Percentiles rank a stretch among this genome's conserved stretches.
Evolutionary conservation across 1,284 basidiomycete genomes (phyloP).

Genomic region (Cutaneotrichosporon spelunceum): DNA sequence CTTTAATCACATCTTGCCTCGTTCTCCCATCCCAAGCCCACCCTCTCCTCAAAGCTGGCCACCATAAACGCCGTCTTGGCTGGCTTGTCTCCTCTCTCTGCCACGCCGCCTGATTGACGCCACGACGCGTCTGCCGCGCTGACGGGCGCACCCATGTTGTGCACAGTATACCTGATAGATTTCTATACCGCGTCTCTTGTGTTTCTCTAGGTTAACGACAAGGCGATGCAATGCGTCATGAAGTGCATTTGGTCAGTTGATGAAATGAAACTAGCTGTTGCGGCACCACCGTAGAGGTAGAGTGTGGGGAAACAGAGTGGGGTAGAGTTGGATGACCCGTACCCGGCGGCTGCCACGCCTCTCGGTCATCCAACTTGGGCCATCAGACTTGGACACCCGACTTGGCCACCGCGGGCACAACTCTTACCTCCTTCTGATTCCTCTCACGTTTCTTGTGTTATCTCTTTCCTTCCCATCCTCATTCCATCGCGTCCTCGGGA

Average conservation of each 20-base stretch:
- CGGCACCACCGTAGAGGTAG: neutral
- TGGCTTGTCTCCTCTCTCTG: neutral
- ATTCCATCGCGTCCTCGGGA: slow-evolving; percentile 1
- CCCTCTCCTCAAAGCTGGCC: neutral
- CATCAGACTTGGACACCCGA: slow-evolving; percentile 6
- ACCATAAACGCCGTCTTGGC: neutral
- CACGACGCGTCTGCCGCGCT: slow-evolving; percentile 4
- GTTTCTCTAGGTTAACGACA: slow-evolving; percentile 1
- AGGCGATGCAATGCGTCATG: slow-evolving; percentile 5
- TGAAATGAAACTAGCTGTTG: neutral
- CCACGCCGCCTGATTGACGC: neutral
- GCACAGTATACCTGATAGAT: slow-evolving; percentile 12
- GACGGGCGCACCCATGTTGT: neutral
- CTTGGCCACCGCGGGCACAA: neutral
- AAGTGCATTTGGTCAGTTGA: neutral
- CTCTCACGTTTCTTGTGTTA: neutral
- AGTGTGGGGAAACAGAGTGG: neutral
- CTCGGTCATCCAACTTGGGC: neutral
- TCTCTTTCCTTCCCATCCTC: neutral
- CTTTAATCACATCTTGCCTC: neutral
- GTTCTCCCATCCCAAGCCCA: neutral
- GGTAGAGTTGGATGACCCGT: neutral
- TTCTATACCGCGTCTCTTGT: neutral
- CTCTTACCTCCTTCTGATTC: neutral
- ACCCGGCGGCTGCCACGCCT: neutral